These are phyloP conservation scores for Erysimum pusillum DNA, from an alignment of 441 rosid genomes.

Conservation along the genomic window DNA sequence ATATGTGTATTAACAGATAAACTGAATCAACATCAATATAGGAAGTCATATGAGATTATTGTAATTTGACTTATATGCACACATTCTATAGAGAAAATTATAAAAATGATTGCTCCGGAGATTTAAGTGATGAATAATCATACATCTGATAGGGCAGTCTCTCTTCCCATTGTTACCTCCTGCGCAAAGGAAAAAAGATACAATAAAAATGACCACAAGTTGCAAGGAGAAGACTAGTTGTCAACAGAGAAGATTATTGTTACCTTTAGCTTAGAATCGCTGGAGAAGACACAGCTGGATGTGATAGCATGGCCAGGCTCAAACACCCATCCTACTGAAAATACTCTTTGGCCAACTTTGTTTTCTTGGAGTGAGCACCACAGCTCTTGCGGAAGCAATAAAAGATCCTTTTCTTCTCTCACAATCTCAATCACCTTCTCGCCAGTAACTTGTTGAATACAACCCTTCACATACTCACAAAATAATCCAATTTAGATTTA, in stretches of 20 bases:
- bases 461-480: conserved; percentile 50
- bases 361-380: conserved; percentile 72
- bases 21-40: conserved; percentile 23
- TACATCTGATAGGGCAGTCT: conserved; percentile 49
- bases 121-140: conserved; percentile 5
- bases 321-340: conserved; percentile 77
- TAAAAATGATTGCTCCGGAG: conserved; percentile 24
- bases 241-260: conserved; percentile 12
- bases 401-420: conserved; percentile 61
- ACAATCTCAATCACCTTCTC: conserved; percentile 50
- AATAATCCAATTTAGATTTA: conserved; percentile 6
- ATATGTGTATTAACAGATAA: conserved; percentile 39
- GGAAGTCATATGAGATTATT: conserved; percentile 39
- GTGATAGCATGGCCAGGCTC: conserved; percentile 59
- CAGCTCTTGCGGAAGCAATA: conserved; percentile 76
- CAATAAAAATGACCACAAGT: conserved; percentile 23
- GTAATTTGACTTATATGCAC: conserved; percentile 40
- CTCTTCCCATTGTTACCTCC: conserved; percentile 63
- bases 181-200: conserved; percentile 43
- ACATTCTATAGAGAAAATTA: conserved; percentile 27
- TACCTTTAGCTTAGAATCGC: conserved; percentile 60
- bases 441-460: conserved; percentile 57
- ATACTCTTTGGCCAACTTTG: conserved; percentile 53
- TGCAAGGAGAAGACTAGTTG: conserved; percentile 8
- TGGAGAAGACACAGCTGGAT: conserved; percentile 68